Percentiles rank a stretch among this genome's conserved stretches.
Conservation (phyloP, 2,329 filamentous ascomycete species). For the Ceratocystis cacaofunesta region DNA sequence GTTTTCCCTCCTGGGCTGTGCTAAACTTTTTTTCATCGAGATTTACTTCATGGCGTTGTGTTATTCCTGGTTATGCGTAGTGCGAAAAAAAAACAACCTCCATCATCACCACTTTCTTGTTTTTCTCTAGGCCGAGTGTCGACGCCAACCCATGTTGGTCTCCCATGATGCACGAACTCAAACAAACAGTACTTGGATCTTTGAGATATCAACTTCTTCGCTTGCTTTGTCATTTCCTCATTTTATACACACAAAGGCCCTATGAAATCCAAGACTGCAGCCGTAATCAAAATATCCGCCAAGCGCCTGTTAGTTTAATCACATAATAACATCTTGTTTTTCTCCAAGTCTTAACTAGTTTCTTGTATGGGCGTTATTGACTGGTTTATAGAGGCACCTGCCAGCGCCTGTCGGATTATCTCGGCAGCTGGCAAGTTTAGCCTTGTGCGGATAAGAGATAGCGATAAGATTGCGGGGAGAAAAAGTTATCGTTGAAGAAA, state of each 20-base stretch:
- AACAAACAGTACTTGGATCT: background rate
- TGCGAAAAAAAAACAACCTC: background rate
- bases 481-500: slow-evolving; percentile 1
- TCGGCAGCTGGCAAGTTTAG: background rate
- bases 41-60: background rate
- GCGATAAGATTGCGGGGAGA: slow-evolving; percentile 6
- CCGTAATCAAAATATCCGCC: too few relatives aligned
- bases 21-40: background rate
- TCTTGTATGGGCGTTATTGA: too few relatives aligned
- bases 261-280: too few relatives aligned
- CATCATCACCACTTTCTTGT: background rate
- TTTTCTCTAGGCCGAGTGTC: background rate
- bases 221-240: background rate
- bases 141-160: too few relatives aligned
- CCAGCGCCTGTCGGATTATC: background rate
- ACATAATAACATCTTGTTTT: too few relatives aligned
- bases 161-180: too few relatives aligned
- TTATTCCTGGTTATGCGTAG: background rate
- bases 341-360: too few relatives aligned
- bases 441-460: slow-evolving; percentile 1
- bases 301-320: too few relatives aligned
- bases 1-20: background rate
- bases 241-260: background rate
- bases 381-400: background rate
- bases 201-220: background rate